Conservation (phyloP, 352 stramenopile genomes). For the Phytophthora niederhauseri region DNA sequence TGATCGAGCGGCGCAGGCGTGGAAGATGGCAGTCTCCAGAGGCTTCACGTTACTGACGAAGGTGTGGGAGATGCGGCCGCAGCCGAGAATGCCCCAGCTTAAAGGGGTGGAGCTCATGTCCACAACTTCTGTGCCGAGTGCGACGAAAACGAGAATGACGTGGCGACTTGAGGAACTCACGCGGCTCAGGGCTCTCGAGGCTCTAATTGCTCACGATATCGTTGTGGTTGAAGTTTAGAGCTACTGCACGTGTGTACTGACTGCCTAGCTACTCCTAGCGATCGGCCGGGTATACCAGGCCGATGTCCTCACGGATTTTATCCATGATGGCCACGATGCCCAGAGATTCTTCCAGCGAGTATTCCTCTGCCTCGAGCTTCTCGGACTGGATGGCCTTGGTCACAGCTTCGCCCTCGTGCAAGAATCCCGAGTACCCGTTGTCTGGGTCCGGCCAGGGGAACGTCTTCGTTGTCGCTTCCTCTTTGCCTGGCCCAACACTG, state of each 20-base stretch:
- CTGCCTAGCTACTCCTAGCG: background rate
- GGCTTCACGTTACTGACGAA: constrained; percentile 54
- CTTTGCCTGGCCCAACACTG: constrained; percentile 31
- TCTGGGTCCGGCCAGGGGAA: constrained; percentile 54
- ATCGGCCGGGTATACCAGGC: constrained; percentile 45
- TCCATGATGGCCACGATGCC: constrained; percentile 69
- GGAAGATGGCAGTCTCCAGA: constrained; percentile 21
- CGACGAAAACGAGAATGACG: constrained; percentile 18
- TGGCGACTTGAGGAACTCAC: background rate
- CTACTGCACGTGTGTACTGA: constrained; percentile 10
- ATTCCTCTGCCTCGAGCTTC: constrained; percentile 48
- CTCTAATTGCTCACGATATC: constrained; percentile 10
- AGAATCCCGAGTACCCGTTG: constrained; percentile 48
- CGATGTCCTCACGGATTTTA: constrained; percentile 61
- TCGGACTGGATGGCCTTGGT: constrained; percentile 59
- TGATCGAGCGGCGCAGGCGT: constrained; percentile 56
- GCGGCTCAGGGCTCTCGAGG: background rate
- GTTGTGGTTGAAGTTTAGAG: constrained; percentile 27
- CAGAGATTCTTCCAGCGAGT: constrained; percentile 63
- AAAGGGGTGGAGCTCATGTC: constrained; percentile 12
- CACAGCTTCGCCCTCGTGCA: constrained; percentile 82
- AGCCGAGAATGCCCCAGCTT: constrained; percentile 72
- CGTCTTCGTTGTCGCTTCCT: constrained; percentile 36
- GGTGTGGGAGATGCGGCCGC: constrained; percentile 65
- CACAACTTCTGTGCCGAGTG: background rate